Percentiles rank a stretch among this genome's conserved stretches.
Evolutionary conservation across 1,139 yeast genomes (phyloP).

Genomic region (Zhuliangozyma parablackwelliae): DNA sequence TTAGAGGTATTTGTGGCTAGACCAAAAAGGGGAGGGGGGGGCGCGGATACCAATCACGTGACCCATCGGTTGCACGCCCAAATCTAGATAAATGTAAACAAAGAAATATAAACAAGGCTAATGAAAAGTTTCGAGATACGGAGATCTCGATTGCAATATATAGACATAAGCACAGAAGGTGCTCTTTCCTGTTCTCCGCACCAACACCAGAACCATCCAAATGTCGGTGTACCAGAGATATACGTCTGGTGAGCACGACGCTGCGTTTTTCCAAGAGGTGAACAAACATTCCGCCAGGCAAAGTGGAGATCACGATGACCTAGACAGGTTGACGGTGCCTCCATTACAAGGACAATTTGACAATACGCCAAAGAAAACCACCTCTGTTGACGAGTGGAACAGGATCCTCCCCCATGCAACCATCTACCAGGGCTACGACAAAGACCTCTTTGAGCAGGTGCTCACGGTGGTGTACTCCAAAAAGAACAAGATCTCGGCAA

Average conservation of each 20-base stretch:
- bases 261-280: slow-evolving; percentile 14
- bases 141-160: too few relatives aligned
- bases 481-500: slow-evolving; percentile 48
- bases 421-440: slow-evolving; percentile 52
- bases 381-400: slow-evolving; percentile 28
- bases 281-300: background rate
- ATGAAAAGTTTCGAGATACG: too few relatives aligned
- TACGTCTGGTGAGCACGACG: slow-evolving; percentile 37
- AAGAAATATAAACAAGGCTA: too few relatives aligned
- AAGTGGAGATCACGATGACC: background rate
- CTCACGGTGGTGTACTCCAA: slow-evolving; percentile 53
- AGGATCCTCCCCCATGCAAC: slow-evolving; percentile 48
- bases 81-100: too few relatives aligned
- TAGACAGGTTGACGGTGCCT: background rate
- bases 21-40: too few relatives aligned
- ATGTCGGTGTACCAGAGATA: slow-evolving; percentile 35
- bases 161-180: too few relatives aligned
- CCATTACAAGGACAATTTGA: slow-evolving; percentile 16
- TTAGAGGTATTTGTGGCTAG: too few relatives aligned
- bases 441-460: slow-evolving; percentile 46
- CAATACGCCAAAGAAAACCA: slow-evolving; percentile 5
- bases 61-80: too few relatives aligned
- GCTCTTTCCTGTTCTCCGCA: too few relatives aligned
- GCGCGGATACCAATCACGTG: too few relatives aligned
- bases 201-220: too few relatives aligned